Conservation (phyloP, 345 rosid genomes). For the Toxicodendron radicans region DNA sequence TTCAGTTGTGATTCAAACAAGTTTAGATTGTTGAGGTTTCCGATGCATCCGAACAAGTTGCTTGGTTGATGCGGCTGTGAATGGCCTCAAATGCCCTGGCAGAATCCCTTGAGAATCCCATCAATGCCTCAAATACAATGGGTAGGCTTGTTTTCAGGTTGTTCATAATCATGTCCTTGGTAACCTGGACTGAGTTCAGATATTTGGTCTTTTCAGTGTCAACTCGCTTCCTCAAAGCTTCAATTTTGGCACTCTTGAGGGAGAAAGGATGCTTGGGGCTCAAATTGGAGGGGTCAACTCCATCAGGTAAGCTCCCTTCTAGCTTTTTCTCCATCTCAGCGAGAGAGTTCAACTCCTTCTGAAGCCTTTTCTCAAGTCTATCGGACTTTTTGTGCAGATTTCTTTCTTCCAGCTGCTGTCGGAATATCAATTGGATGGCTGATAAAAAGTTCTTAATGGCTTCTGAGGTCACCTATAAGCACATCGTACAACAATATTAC, state of each 20-base stretch:
- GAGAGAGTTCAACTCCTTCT: slow-evolving; percentile 55
- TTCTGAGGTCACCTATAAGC: slow-evolving; percentile 61
- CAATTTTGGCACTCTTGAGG: slow-evolving; percentile 59
- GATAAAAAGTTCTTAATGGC: slow-evolving; percentile 61
- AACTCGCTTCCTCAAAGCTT: slow-evolving; percentile 50
- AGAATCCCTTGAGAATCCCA: slow-evolving; percentile 58
- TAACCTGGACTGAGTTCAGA: slow-evolving; percentile 46
- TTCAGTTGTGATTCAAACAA: neutral
- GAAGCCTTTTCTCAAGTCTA: slow-evolving; percentile 64
- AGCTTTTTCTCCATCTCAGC: slow-evolving; percentile 64
- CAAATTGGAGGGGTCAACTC: slow-evolving; percentile 33
- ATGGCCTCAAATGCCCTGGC: slow-evolving; percentile 58
- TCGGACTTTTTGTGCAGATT: slow-evolving; percentile 51
- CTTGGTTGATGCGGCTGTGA: slow-evolving; percentile 27
- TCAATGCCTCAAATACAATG: slow-evolving; percentile 62
- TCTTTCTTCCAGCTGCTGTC: slow-evolving; percentile 63
- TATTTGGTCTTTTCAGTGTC: slow-evolving; percentile 58
- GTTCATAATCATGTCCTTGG: slow-evolving; percentile 61
- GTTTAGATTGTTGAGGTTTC: slow-evolving; percentile 24
- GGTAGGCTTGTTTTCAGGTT: slow-evolving; percentile 80
- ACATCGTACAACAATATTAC: slow-evolving; percentile 11
- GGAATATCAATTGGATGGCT: slow-evolving; percentile 54
- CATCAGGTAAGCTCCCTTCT: slow-evolving; percentile 37
- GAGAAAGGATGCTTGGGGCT: slow-evolving; percentile 72
- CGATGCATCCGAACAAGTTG: slow-evolving; percentile 28